Percentiles rank a stretch among this genome's conserved stretches.
These are phyloP conservation scores for Fusarium coffeatum DNA, from an alignment of 2,329 filamentous ascomycete species.

Conservation along the genomic window DNA sequence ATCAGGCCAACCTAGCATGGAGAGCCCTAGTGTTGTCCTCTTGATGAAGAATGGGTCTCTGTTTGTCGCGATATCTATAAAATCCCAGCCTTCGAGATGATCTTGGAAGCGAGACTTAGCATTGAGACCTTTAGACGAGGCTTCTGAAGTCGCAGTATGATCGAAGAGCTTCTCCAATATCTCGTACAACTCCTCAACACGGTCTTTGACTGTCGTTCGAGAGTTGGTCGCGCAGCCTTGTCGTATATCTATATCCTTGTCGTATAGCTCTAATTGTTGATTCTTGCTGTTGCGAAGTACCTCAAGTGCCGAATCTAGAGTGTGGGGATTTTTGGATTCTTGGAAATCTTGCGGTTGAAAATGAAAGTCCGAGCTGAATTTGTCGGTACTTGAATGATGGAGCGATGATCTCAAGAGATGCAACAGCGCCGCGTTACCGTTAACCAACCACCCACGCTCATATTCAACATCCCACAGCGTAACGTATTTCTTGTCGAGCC, in stretches of 20 bases:
- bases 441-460: neutral
- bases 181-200: neutral
- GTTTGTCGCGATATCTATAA: neutral
- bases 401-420: neutral
- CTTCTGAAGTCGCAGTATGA: neutral
- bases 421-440: neutral
- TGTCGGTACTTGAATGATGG: neutral
- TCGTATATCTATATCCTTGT: neutral
- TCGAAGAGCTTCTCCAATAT: neutral
- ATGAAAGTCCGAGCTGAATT: neutral
- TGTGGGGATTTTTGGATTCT: neutral
- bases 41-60: neutral
- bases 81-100: neutral
- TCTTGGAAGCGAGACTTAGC: neutral
- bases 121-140: accelerated
- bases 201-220: neutral
- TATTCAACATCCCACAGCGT: neutral
- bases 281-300: neutral
- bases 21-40: accelerated
- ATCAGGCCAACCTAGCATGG: neutral
- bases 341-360: accelerated
- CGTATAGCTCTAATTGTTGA: neutral
- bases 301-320: accelerated
- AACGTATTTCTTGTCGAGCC: neutral
- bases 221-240: accelerated